Evolutionary conservation across 345 rosid species (phyloP), one percentile per base, ranked within the genome.

Genomic region (Zanthoxylum bungeanum): DNA sequence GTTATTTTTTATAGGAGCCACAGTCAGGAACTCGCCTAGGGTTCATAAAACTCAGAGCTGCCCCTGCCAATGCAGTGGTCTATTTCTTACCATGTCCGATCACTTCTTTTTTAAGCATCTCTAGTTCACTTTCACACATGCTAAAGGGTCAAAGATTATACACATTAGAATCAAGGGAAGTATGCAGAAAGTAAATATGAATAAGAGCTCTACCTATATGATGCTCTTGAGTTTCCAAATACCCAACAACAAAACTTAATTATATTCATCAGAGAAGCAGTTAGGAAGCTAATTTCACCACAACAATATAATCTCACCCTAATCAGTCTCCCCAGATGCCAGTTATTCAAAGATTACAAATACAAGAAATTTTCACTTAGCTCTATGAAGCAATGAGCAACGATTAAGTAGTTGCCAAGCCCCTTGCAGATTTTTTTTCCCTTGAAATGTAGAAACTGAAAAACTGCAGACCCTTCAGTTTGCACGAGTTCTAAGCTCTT

Each of bases 401-500:
- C 28, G 22, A 47, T 61, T 27, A 44, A 37, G 51, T 50, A 39
- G 73, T 59, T 44, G 73, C 47, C 34, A 73, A 61, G 50, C 50
- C 39, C 9, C n/a, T 24, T 2, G 28, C 66, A 12, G 42, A 71
- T 24, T 12, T 62, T 62, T 60, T 60, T 42, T 4, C 64, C 68
- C n/a, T n/a, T 16, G 8, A 4, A 2, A 30, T 55, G 37, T 25
- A 65, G 57, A 21, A 25, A 28, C 53, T 27, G 64, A 44, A 36
- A 59, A 59, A 57, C 19, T 10, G 7, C 11, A 6, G 11, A 58
- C 36, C 7, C 33, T 39, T 84, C 60, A 90, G 68, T 86, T 80
- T n/a, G 91, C 93, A 55, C 87, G 89, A 31, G 87, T 93, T 68
- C 80, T 80, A 56, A 87, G 7, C 53, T 88, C 91, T 37, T 90